Conservation (phyloP, 1,284 basidiomycete species). For the Leucoagaricus sp. region DNA sequence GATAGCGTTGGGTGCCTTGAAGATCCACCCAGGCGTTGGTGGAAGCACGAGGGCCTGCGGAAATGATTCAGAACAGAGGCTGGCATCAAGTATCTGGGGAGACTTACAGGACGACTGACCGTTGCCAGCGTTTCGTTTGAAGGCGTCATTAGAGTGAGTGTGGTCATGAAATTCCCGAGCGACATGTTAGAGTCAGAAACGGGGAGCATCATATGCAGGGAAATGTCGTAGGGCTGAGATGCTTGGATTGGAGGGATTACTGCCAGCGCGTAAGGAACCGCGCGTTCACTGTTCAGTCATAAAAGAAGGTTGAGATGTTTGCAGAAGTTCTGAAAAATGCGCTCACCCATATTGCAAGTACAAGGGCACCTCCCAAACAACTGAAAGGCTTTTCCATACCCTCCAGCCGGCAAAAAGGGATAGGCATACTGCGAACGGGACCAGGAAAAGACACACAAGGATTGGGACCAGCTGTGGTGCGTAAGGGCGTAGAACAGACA, state of each 20-base stretch:
- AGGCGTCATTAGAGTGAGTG: constrained; percentile 53
- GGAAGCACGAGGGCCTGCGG: constrained; percentile 60
- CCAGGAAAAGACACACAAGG: constrained; percentile 54
- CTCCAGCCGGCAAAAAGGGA: constrained; percentile 67
- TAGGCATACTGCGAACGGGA: constrained; percentile 60
- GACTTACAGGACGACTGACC: constrained; percentile 64
- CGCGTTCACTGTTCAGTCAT: constrained; percentile 51
- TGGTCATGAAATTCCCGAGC: constrained; percentile 81
- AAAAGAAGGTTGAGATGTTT: not conserved
- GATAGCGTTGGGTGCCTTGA: constrained; percentile 39
- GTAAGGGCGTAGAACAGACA: constrained; percentile 44
- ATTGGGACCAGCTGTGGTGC: constrained; percentile 62
- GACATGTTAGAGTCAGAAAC: constrained; percentile 64
- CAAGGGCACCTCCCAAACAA: constrained; percentile 64
- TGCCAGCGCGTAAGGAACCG: constrained; percentile 59
- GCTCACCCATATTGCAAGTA: constrained; percentile 78
- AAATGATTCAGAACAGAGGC: constrained; percentile 2
- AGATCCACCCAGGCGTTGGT: constrained; percentile 42
- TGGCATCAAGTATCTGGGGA: not conserved
- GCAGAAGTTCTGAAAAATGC: not conserved
- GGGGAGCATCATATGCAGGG: constrained; percentile 66
- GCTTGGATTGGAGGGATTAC: constrained; percentile 50
- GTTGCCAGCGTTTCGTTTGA: constrained; percentile 61
- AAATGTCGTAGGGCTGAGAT: constrained; percentile 71
- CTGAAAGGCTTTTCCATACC: constrained; percentile 70